phyloP scores from a whole-genome alignment of 169 alveolate species.

The Pseudocohnilembus persalinus region DNA sequence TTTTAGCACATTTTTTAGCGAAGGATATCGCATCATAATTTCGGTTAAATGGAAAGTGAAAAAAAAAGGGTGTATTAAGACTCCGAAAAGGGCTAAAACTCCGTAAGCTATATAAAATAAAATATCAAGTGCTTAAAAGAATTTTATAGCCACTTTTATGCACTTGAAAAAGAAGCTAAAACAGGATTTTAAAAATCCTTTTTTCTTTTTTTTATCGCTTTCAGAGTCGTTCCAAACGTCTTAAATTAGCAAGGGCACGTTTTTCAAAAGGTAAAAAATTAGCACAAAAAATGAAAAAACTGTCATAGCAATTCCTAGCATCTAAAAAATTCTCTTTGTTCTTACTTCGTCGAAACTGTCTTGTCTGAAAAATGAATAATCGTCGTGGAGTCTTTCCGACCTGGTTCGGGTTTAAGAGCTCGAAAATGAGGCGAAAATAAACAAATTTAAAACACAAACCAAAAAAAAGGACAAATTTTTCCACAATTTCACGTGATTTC shows the following conservation, averaged over 20 bases:
- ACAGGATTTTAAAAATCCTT: too few species aligned
- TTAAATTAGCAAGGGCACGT: slow-evolving; percentile 38
- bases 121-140: slow-evolving; percentile 31
- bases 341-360: too few species aligned
- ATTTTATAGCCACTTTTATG: slow-evolving; percentile 7
- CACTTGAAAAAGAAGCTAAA: slow-evolving; percentile 6
- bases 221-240: slow-evolving; percentile 33
- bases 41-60: slow-evolving; percentile 74
- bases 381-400: slow-evolving; percentile 8
- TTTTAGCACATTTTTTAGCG: slow-evolving; percentile 64
- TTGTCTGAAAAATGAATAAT: neutral
- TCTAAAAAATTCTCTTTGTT: slow-evolving; percentile 20
- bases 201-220: neutral
- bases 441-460: slow-evolving; percentile 44
- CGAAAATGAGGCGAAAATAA: slow-evolving; percentile 50
- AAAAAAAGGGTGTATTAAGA: slow-evolving; percentile 70
- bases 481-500: slow-evolving; percentile 58
- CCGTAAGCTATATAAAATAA: slow-evolving; percentile 45
- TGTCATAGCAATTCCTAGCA: slow-evolving; percentile 43
- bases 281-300: slow-evolving; percentile 40
- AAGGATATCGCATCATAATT: slow-evolving; percentile 63
- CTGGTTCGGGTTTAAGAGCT: neutral
- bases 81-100: slow-evolving; percentile 69
- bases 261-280: slow-evolving; percentile 34
- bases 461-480: slow-evolving; percentile 59